Conservation (phyloP, 495 filamentous ascomycete genomes). For the Aspergillus saccharolyticus region DNA sequence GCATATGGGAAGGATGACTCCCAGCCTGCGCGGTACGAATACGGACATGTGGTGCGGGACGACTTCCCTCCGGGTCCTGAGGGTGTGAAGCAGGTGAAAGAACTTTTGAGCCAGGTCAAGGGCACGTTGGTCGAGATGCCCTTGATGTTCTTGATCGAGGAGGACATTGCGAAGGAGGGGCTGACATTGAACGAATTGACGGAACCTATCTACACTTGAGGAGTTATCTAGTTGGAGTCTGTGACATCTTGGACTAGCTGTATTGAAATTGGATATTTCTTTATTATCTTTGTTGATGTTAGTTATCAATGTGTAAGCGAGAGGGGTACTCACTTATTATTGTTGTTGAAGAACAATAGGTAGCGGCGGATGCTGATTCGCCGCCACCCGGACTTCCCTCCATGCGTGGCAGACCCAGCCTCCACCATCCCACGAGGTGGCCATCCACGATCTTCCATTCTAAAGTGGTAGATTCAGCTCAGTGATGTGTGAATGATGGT, state of each 20-base stretch:
- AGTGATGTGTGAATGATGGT: too few relatives aligned
- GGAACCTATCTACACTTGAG: conserved; percentile 75
- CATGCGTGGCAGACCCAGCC: not conserved
- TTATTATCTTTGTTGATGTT: not conserved
- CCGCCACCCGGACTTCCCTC: not conserved
- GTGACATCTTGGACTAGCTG: conserved; percentile 2
- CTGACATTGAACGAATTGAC: conserved; percentile 75
- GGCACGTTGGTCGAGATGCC: conserved; percentile 92
- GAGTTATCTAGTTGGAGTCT: conserved; percentile 2
- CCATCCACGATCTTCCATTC: not conserved
- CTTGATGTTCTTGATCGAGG: conserved; percentile 76
- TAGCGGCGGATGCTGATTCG: conserved; percentile 9
- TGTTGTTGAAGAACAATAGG: conserved; percentile 23
- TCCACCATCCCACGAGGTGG: not conserved
- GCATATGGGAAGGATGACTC: conserved; percentile 34
- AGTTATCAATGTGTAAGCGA: not conserved
- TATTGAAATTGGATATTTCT: conserved; percentile 8
- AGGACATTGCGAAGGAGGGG: conserved; percentile 85
- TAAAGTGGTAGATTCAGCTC: not conserved
- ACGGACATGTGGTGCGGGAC: conserved; percentile 81
- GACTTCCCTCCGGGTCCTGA: conserved; percentile 63
- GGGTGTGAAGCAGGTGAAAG: conserved; percentile 73
- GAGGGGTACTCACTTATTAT: conserved; percentile 13
- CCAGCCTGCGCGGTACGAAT: conserved; percentile 51
- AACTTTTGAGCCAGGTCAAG: conserved; percentile 64